phyloP scores from a whole-genome alignment of 441 rosid species.

The Gossypium davidsonii region DNA sequence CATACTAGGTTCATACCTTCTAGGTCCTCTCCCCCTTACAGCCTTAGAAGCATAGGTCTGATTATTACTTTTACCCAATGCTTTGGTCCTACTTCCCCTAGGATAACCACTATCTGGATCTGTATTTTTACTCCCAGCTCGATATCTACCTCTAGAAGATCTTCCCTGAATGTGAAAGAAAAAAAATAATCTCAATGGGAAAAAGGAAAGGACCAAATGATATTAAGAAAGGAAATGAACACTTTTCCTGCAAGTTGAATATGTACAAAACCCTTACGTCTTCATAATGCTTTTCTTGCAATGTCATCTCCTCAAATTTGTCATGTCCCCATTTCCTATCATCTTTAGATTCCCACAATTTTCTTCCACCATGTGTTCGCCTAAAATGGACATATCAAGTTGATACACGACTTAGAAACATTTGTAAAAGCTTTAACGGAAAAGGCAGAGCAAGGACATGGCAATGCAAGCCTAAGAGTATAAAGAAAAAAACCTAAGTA shows the following conservation, averaged over 20 bases:
- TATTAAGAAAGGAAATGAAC: not conserved
- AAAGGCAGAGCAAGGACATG: not conserved
- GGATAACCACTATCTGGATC: constrained; percentile 50
- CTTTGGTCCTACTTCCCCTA: constrained; percentile 47
- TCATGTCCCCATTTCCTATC: constrained; percentile 97
- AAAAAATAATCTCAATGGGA: not conserved
- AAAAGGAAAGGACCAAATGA: not conserved
- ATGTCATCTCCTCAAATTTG: constrained; percentile 78
- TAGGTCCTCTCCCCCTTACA: constrained; percentile 77
- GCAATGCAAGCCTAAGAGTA: not conserved
- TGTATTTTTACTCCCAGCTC: constrained; percentile 52
- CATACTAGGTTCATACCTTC: constrained; percentile 50
- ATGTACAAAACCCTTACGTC: constrained; percentile 32
- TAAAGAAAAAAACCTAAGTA: not conserved
- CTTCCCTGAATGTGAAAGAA: constrained; percentile 46
- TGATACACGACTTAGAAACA: not conserved
- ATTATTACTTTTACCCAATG: constrained; percentile 37
- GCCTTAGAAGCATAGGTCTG: constrained; percentile 49
- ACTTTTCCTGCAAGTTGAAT: constrained; percentile 3
- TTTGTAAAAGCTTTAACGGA: not conserved
- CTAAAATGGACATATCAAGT: constrained; percentile 33
- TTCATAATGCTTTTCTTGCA: constrained; percentile 51
- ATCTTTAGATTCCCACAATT: constrained; percentile 89
- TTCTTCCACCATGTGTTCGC: constrained; percentile 69
- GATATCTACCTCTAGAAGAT: constrained; percentile 50